A percentile compares a stretch with the other conserved stretches of the same genome.
These are phyloP conservation scores for Balansia obtecta DNA, from an alignment of 2,329 filamentous ascomycete genomes.

Conservation along the genomic window DNA sequence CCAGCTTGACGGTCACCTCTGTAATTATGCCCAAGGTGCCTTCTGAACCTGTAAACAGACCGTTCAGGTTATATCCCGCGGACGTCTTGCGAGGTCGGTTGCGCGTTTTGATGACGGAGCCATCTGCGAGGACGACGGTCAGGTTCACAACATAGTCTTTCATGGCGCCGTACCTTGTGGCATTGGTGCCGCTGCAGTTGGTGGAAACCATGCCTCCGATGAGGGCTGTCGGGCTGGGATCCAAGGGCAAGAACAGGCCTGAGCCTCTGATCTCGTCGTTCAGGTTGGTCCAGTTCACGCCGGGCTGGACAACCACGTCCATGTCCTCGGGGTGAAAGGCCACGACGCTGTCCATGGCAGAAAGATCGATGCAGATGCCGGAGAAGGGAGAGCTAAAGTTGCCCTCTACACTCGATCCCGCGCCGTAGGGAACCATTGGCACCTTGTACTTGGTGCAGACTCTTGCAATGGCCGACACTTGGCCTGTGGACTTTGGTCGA, in stretches of 20 bases:
- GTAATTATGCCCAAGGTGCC: slow-evolving; percentile 61
- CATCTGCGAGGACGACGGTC: slow-evolving; percentile 59
- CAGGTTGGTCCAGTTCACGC: slow-evolving; percentile 54
- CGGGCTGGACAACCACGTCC: slow-evolving; percentile 60
- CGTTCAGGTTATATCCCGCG: slow-evolving; percentile 60
- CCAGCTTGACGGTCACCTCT: slow-evolving; percentile 55
- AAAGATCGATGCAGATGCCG: slow-evolving; percentile 59
- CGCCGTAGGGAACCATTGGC: slow-evolving; percentile 64
- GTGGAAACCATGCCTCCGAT: slow-evolving; percentile 53
- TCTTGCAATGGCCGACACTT: slow-evolving; percentile 50
- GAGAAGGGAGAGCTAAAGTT: slow-evolving; percentile 56
- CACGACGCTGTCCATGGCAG: slow-evolving; percentile 53
- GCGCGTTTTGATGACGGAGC: slow-evolving; percentile 53
- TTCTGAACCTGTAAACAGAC: slow-evolving; percentile 57
- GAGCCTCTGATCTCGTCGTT: slow-evolving; percentile 51
- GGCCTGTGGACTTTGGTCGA: slow-evolving; percentile 50
- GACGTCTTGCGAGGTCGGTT: slow-evolving; percentile 54
- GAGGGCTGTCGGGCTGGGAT: slow-evolving; percentile 50
- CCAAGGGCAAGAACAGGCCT: slow-evolving; percentile 57
- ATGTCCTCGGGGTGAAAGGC: slow-evolving; percentile 54
- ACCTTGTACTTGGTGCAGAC: slow-evolving; percentile 50
- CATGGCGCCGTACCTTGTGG: slow-evolving; percentile 59
- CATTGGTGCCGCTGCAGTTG: slow-evolving; percentile 51
- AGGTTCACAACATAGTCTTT: slow-evolving; percentile 63
- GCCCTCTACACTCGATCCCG: slow-evolving; percentile 60